These are phyloP conservation scores for Coemansia sp. DNA, from an alignment of 192 early-diverging fungal genomes.

Conservation along the genomic window DNA sequence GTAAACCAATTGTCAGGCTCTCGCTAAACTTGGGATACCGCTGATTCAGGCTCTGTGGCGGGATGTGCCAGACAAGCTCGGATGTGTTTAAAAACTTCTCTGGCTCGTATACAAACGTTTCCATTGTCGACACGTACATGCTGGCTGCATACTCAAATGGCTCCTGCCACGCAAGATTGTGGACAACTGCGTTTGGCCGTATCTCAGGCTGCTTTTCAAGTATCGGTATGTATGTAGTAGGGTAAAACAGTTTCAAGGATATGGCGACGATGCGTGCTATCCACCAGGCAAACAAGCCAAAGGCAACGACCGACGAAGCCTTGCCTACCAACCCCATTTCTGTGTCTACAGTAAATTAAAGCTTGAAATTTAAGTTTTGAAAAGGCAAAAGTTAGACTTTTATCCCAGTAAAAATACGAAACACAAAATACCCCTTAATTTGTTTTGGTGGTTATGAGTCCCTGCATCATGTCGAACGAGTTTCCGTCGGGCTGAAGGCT, in stretches of 20 bases:
- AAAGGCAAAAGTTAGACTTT: too few relatives aligned
- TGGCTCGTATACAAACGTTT: slow-evolving; percentile 8
- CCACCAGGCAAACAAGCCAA: slow-evolving; percentile 34
- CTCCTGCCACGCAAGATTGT: slow-evolving; percentile 43
- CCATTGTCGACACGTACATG: slow-evolving; percentile 39
- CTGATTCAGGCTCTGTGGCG: slow-evolving; percentile 28
- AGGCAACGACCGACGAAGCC: slow-evolving; percentile 16
- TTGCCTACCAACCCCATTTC: slow-evolving; percentile 31
- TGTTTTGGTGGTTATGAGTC: slow-evolving; percentile 60
- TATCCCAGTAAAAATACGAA: too few relatives aligned
- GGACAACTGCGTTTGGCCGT: slow-evolving; percentile 6
- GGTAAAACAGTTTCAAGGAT: slow-evolving; percentile 38
- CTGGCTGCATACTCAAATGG: slow-evolving; percentile 38
- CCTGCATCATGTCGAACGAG: slow-evolving; percentile 95
- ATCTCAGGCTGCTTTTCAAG: slow-evolving; percentile 15
- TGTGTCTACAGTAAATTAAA: neutral
- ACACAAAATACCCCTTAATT: neutral
- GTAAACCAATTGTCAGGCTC: slow-evolving; percentile 15
- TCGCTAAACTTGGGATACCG: slow-evolving; percentile 18
- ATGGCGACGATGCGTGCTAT: slow-evolving; percentile 16
- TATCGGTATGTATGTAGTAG: slow-evolving; percentile 39
- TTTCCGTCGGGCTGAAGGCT: slow-evolving; percentile 96
- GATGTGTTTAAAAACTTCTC: slow-evolving; percentile 29
- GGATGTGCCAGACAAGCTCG: slow-evolving; percentile 28
- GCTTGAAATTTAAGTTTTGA: too few relatives aligned